Percentiles rank a stretch among this genome's conserved stretches.
Evolutionary conservation across 305 asterid species (phyloP).

Genomic region (Fraxinus sp.): DNA sequence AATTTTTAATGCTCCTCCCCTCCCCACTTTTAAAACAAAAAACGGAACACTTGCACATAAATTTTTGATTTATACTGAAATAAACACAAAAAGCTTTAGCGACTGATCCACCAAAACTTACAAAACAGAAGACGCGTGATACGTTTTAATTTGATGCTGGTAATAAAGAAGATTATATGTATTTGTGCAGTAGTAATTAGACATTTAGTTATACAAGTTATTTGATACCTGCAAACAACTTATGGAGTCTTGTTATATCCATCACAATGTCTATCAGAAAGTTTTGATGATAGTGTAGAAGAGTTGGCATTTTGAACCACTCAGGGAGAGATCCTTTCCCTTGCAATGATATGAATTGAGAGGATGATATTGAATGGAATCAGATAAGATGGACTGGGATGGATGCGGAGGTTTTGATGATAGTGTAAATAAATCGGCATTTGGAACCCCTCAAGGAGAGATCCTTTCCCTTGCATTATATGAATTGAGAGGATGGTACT

Average conservation of each 20-base stretch:
- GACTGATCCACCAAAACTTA: not conserved
- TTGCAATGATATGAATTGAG: not conserved
- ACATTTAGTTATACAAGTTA: not conserved
- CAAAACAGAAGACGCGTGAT: not conserved
- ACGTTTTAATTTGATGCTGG: not conserved
- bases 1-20: not conserved
- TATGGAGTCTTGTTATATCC: not conserved
- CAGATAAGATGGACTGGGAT: not conserved
- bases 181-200: not conserved
- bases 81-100: not conserved
- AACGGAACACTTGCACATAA: not conserved
- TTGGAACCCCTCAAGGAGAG: not conserved
- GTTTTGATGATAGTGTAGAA: not conserved
- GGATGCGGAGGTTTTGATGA: not conserved
- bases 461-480: not conserved
- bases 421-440: not conserved
- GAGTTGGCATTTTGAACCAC: not conserved
- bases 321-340: not conserved
- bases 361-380: not conserved
- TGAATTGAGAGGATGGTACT: not conserved
- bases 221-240: not conserved
- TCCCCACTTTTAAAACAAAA: not conserved
- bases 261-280: not conserved
- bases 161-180: not conserved
- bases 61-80: not conserved